Evolutionary conservation across 2,329 filamentous ascomycete species (phyloP), one percentile per base, ranked within the genome.

Genomic region (Mycosphaerella sp.): DNA sequence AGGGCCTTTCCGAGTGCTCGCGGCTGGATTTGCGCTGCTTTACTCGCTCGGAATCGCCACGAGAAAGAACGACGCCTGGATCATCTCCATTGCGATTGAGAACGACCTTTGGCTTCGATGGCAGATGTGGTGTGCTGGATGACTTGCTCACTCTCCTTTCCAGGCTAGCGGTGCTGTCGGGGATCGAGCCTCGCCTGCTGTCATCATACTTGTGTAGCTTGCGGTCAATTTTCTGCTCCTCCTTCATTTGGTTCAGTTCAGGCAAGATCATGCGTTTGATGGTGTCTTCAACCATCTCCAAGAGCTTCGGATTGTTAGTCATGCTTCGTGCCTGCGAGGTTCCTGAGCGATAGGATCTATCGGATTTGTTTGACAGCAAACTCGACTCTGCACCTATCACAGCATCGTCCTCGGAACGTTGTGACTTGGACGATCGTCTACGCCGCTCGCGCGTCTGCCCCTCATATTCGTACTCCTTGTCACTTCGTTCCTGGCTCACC

Each of bases 211-310:
- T 84, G 49, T 80, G 81, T 9, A 80, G 81, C 61, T 82, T 85
- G 58, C 85, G 79, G 56, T 85, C 82, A 58, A 85, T 85, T 68
- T 87, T 90, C 67, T 91, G 87, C 64, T 95, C 89, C 62, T 90
- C 83, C 69, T 95, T 96, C 49, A 98, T 75, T 8, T 89, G 88
- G 61, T 89, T 91, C 40, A 98, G 76, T 69, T 98, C 91, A 0
- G 93, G 93, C 2, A 98, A 73, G 47, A 96, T 95, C 44, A 95
- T 77, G 43, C 89, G 81, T 56, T 89, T 84, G 64, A 96, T 95
- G 12, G 89, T 89, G 70, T 95, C 89, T 71, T 96, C 90, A 2
- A 96, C 90, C 0, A 89, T 93, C 63, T 93, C 87, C 2, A 96
- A 78, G 1, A 96, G 73, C 65, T 89, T 93, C 0, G 90, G 90